Evolutionary conservation across 495 filamentous ascomycete species (phyloP).

Genomic region (Neurospora africana): DNA sequence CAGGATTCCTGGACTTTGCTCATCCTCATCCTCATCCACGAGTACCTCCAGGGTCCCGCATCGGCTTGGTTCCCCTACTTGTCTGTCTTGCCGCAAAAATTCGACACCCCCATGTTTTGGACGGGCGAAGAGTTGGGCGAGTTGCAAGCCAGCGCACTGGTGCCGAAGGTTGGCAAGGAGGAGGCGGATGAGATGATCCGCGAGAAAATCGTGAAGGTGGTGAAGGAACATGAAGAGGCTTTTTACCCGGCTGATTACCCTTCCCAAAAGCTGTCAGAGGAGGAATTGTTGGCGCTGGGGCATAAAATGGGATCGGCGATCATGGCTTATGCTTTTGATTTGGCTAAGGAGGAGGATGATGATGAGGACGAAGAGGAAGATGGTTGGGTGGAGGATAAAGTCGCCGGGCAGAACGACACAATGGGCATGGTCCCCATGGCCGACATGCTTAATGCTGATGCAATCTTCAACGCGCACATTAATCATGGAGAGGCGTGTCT

Average conservation of each 20-base stretch:
- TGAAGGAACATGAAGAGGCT: constrained; percentile 25
- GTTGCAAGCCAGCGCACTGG: constrained; percentile 67
- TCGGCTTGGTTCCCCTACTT: constrained; percentile 77
- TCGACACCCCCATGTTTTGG: constrained; percentile 93
- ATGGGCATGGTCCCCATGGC: constrained; percentile 91
- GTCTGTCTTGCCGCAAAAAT: constrained; percentile 61
- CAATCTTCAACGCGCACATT: constrained; percentile 67
- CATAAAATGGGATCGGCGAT: constrained; percentile 79
- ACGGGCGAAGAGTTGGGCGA: constrained; percentile 54
- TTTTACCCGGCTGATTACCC: constrained; percentile 35
- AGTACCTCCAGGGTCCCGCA: constrained; percentile 48
- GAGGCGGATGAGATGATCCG: constrained; percentile 61
- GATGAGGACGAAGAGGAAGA: constrained; percentile 47
- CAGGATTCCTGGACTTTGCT: constrained; percentile 42
- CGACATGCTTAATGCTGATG: constrained; percentile 87
- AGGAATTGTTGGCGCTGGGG: constrained; percentile 47
- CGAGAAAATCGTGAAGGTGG: constrained; percentile 50
- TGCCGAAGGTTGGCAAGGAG: constrained; percentile 66
- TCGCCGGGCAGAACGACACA: constrained; percentile 39
- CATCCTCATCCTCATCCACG: constrained; percentile 73
- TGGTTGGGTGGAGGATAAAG: constrained; percentile 54
- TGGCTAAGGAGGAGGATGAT: constrained; percentile 42
- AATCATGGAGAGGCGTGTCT: constrained; percentile 57
- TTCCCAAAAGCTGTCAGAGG: constrained; percentile 30
- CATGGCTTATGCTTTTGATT: constrained; percentile 92